These are phyloP conservation scores for Triticum dicoccoides DNA, from an alignment of 176 grass and related monocot genomes.

Conservation along the genomic window DNA sequence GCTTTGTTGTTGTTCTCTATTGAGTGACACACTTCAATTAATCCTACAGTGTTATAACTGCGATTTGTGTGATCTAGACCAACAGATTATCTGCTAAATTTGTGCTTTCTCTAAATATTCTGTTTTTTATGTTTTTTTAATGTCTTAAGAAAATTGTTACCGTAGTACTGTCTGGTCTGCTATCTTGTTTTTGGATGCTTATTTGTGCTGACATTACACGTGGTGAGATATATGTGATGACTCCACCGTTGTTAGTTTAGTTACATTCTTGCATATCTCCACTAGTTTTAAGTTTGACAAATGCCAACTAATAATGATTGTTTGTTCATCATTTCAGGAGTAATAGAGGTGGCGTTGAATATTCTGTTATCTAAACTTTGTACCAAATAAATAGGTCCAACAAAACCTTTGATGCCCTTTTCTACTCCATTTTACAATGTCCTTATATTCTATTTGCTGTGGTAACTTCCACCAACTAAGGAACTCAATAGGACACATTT, in stretches of 20 bases:
- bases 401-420: conserved; percentile 39
- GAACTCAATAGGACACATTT: conserved; percentile 46
- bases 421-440: conserved; percentile 37
- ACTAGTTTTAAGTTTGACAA: conserved; percentile 23
- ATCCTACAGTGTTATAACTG: not conserved
- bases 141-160: conserved; percentile 2
- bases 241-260: conserved; percentile 1
- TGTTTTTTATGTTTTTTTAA: not conserved
- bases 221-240: not conserved
- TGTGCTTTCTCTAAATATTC: conserved; percentile 30
- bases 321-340: conserved; percentile 44
- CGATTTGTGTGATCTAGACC: conserved; percentile 17
- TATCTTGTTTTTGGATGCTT: conserved; percentile 30
- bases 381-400: conserved; percentile 5
- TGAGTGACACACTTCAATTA: not conserved
- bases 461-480: conserved; percentile 65
- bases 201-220: conserved; percentile 13
- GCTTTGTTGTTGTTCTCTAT: not conserved
- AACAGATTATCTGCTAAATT: conserved; percentile 16
- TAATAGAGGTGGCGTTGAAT: conserved; percentile 15
- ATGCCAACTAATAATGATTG: conserved; percentile 12
- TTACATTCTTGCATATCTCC: conserved; percentile 23
- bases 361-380: conserved; percentile 29
- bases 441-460: conserved; percentile 50
- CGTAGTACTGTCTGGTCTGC: not conserved